These are phyloP conservation scores for Paramecium caudatum DNA, from an alignment of 73 alveolate species.

Conservation along the genomic window DNA sequence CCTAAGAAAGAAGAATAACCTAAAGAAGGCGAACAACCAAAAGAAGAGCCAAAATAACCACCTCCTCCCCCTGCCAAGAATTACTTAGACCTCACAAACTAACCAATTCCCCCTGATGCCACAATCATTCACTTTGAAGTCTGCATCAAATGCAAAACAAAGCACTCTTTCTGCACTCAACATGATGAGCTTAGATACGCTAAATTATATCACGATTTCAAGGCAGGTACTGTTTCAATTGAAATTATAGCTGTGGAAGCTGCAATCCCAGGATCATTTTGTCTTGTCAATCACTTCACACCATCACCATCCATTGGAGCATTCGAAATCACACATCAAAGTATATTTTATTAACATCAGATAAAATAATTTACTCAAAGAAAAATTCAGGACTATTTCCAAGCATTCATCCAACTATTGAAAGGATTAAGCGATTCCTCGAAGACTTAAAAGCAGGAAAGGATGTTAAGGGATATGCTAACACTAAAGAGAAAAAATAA, in stretches of 20 bases:
- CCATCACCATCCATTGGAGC: conserved; percentile 49
- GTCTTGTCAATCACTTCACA: conserved; percentile 9
- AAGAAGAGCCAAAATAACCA: neutral
- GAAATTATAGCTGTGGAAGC: conserved; percentile 28
- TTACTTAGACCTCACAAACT: conserved; percentile 6
- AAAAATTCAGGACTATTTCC: conserved; percentile 65
- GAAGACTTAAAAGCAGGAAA: conserved; percentile 27
- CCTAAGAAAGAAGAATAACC: conserved; percentile 36
- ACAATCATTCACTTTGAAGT: conserved; percentile 62
- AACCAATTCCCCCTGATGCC: conserved; percentile 25
- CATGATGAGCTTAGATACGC: conserved; percentile 59
- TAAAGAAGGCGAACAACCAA: neutral
- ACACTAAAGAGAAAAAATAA: conserved; percentile 34
- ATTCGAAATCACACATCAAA: conserved; percentile 56
- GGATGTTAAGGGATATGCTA: conserved; percentile 41
- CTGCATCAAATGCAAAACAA: conserved; percentile 28
- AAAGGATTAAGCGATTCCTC: conserved; percentile 28
- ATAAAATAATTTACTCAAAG: conserved; percentile 62
- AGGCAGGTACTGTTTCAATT: neutral
- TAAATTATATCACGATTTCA: conserved; percentile 38
- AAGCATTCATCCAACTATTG: neutral
- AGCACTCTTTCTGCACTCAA: conserved; percentile 41
- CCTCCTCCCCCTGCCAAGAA: conserved; percentile 53
- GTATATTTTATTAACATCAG: neutral
- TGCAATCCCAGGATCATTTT: conserved; percentile 54